Conservation (phyloP, 805 yeast species). For the Alloascoidea africana region DNA sequence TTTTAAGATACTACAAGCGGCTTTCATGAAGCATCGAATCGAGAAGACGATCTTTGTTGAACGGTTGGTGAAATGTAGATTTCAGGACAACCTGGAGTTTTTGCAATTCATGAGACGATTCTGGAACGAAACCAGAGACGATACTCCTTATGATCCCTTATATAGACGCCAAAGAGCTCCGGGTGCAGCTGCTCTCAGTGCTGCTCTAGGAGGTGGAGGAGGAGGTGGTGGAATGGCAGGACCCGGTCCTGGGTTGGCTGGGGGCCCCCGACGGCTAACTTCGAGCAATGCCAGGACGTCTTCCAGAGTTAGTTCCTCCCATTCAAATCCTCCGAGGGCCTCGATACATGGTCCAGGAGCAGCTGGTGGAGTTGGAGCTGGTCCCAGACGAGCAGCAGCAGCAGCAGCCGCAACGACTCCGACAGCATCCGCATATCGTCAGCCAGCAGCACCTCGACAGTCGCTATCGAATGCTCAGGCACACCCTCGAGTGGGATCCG, state of each 20-base stretch:
- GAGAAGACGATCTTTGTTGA: constrained; percentile 71
- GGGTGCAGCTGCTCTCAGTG: neutral
- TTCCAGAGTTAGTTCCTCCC: too few relatives aligned
- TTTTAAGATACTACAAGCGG: constrained; percentile 73
- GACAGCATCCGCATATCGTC: too few relatives aligned
- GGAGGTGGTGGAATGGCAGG: constrained; percentile 3
- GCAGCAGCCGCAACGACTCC: constrained; percentile 4
- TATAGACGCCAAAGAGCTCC: constrained; percentile 31
- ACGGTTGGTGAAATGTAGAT: constrained; percentile 64
- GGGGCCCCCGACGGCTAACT: constrained; percentile 3
- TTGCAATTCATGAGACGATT: constrained; percentile 80
- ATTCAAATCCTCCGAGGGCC: too few relatives aligned
- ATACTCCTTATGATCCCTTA: constrained; percentile 55
- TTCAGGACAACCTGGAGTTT: constrained; percentile 90
- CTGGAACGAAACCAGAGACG: constrained; percentile 68
- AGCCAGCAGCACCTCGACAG: too few relatives aligned
- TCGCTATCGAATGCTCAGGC: constrained; percentile 6
- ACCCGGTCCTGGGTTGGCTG: constrained; percentile 3
- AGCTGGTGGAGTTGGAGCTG: constrained; percentile 1
- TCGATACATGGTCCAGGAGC: constrained; percentile 3
- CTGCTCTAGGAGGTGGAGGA: constrained; percentile 1
- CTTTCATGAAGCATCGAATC: constrained; percentile 58
- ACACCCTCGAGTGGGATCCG: constrained; percentile 2
- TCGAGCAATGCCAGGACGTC: constrained; percentile 1
- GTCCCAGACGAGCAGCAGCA: constrained; percentile 4